phyloP scores from a whole-genome alignment of 1,284 basidiomycete genomes.

The Ceratobasidium sp. region DNA sequence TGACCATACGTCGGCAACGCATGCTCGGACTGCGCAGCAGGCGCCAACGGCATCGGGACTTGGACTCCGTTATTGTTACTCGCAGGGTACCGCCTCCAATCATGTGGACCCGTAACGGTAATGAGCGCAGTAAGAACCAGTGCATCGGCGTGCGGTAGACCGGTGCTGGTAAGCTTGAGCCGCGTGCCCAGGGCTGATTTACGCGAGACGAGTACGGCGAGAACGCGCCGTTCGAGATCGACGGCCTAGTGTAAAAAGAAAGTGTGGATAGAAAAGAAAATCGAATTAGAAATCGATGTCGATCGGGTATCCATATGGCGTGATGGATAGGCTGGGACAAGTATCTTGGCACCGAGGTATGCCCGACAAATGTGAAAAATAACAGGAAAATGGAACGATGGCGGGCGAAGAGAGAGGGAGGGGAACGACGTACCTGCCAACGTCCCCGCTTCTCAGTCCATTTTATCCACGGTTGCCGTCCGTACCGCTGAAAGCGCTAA shows the following conservation, averaged over 20 bases:
- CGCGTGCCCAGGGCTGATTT: conserved; percentile 44
- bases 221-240: conserved; percentile 44
- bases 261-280: too few relatives aligned
- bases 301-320: too few relatives aligned
- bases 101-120: conserved; percentile 34
- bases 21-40: conserved; percentile 24
- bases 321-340: too few relatives aligned
- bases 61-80: background rate
- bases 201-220: conserved; percentile 33
- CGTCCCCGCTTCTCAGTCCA: conserved; percentile 43
- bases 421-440: conserved; percentile 32
- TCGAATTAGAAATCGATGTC: too few relatives aligned
- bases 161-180: conserved; percentile 37
- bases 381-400: background rate
- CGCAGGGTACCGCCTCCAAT: conserved; percentile 34
- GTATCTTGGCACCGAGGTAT: conserved; percentile 8
- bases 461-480: conserved; percentile 40
- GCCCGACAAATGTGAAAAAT: conserved; percentile 26
- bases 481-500: conserved; percentile 42
- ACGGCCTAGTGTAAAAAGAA: conserved; percentile 5
- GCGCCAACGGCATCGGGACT: background rate
- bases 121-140: conserved; percentile 37
- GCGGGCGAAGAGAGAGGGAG: background rate
- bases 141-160: conserved; percentile 32
- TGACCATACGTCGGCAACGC: conserved; percentile 38